These are phyloP conservation scores for Lablab purpureus DNA, from an alignment of 306 rosid genomes.

Conservation along the genomic window DNA sequence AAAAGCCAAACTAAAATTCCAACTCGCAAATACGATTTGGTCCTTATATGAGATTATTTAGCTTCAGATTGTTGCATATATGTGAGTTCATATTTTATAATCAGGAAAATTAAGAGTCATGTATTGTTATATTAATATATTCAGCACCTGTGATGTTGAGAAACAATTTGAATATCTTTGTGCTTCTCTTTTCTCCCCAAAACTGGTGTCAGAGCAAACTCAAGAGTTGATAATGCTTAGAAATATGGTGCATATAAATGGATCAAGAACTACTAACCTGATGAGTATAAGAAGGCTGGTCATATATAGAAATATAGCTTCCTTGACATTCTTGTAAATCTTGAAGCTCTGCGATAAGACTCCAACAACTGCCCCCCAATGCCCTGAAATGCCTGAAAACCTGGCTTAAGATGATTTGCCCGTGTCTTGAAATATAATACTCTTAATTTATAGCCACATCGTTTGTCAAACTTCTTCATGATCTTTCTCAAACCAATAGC, in stretches of 20 bases:
- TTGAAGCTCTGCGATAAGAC: conserved; percentile 92
- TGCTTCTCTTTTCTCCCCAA: background rate
- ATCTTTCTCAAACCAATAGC: conserved; percentile 96
- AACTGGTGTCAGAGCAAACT: background rate
- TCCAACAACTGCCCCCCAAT: conserved; percentile 95
- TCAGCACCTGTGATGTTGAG: background rate
- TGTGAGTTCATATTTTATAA: background rate
- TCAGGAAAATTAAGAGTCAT: background rate
- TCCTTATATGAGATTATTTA: background rate
- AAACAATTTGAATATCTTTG: background rate
- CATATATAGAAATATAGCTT: conserved; percentile 90
- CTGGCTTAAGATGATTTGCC: conserved; percentile 97
- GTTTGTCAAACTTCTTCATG: conserved; percentile 94
- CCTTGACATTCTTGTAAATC: conserved; percentile 70
- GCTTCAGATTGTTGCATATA: background rate
- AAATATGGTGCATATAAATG: background rate
- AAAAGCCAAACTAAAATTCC: conserved; percentile 23
- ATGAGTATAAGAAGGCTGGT: conserved; percentile 77
- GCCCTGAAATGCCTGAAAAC: conserved; percentile 82
- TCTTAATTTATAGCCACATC: conserved; percentile 83
- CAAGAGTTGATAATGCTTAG: background rate
- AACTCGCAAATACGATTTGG: background rate
- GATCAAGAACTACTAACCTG: conserved; percentile 57
- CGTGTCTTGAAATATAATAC: conserved; percentile 93
- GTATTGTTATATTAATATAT: background rate